Evolutionary conservation across 1,284 basidiomycete genomes (phyloP), one percentile per base, ranked within the genome.

Genomic region (Ceraceosorus guamensis): DNA sequence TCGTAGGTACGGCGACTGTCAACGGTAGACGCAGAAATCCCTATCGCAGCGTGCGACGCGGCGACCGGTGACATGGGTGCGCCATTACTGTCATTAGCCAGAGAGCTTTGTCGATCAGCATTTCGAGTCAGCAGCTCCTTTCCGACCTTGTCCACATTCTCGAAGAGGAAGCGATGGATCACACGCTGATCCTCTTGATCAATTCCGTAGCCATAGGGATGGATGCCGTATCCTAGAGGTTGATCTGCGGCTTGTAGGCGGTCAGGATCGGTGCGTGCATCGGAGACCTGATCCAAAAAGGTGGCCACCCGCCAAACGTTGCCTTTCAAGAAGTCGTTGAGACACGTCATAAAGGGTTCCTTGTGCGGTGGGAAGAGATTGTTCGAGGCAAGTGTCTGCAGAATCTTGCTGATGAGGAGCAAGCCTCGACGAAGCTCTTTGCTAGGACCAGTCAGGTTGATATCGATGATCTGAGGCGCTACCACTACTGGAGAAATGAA

Each of bases 401-500:
- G 57, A 54, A 71, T 73, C 57, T 73, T 73, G 56, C 63, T 65
- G 58, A 73, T 66, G 45, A 73, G 50, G 35, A 73, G 61, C 33
- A 73, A 45, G 6, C 70, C 70, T 14, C 68, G 56, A 14, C 69
- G 65, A 2, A 71, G 54, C 44, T 71, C 70, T 44, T 63, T 66
- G 48, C 62, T 62, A 1, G 67, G 60, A 1, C 62, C 65, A 0
- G 67, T 65, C 8, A 73, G 58, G 47, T 73, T 68, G 60, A 73
- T 65, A 48, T 73, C 70, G 61, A 73, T 73, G 52, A 66, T 67
- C 53, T 71, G 63, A 5, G 70, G 70, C 37, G 70, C 65, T 5
- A 71, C 70, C 10, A 73, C 63, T 10, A 67, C 70, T 1, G 70
- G 70, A 41, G 61, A 68, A 60, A 73, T 73, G 59, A 73, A 69